A percentile compares a stretch with the other conserved stretches of the same genome.
Conservation (phyloP, 2,329 filamentous ascomycete genomes). For the Aschersonia sp. region DNA sequence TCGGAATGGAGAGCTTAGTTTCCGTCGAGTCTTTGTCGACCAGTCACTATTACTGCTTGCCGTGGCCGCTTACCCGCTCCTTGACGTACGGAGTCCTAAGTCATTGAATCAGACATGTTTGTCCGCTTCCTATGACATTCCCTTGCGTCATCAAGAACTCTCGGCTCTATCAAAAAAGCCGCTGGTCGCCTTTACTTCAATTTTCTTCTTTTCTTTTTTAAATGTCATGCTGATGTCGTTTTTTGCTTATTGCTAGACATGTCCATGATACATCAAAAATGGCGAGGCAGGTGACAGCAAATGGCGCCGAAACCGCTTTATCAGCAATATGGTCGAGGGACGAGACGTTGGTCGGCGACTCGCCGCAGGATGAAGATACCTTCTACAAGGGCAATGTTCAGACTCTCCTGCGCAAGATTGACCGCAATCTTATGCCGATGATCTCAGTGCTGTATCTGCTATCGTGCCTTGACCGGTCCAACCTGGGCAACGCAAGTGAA, state of each 20-base stretch:
- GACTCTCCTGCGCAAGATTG: slow-evolving; percentile 35
- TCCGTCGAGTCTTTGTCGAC: neutral
- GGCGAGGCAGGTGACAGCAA: neutral
- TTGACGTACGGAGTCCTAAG: no score
- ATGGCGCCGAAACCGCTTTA: neutral
- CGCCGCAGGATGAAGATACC: slow-evolving; percentile 4
- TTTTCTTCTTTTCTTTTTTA: neutral
- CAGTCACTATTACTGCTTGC: neutral
- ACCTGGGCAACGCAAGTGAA: slow-evolving; percentile 42
- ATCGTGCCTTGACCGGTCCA: slow-evolving; percentile 29
- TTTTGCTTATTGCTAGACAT: no score
- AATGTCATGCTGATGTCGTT: neutral
- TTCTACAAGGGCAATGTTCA: slow-evolving; percentile 26
- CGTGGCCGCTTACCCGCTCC: slow-evolving; percentile 1
- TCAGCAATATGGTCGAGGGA: neutral
- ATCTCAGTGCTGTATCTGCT: slow-evolving; percentile 44
- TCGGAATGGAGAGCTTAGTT: neutral
- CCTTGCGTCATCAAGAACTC: no score
- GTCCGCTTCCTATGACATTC: neutral
- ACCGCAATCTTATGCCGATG: slow-evolving; percentile 42
- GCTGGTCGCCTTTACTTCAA: neutral
- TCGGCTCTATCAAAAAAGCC: neutral
- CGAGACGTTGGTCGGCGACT: neutral
- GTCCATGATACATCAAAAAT: neutral
- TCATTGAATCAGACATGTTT: neutral